Percentiles rank a stretch among this genome's conserved stretches.
phyloP scores from a whole-genome alignment of 139 green algal genomes.

The Haematococcus sp. region DNA sequence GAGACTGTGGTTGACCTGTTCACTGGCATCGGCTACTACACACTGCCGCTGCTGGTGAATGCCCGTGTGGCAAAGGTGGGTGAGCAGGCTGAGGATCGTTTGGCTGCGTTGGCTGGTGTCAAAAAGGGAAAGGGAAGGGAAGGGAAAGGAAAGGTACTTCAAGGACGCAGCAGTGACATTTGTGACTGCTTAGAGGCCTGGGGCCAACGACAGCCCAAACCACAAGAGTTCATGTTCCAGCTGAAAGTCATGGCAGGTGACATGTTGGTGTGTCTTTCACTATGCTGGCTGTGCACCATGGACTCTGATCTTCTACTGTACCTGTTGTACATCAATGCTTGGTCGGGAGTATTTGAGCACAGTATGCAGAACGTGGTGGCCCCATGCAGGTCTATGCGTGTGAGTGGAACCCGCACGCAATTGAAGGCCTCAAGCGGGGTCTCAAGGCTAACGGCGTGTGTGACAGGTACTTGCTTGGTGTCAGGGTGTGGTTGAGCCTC shows the following conservation, averaged over 20 bases:
- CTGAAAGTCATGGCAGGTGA: no score
- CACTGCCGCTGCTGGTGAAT: slow-evolving; percentile 60
- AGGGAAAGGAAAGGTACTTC: no score
- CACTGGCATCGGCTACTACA: slow-evolving; percentile 83
- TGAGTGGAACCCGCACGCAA: slow-evolving; percentile 76
- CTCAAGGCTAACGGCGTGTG: slow-evolving; percentile 51
- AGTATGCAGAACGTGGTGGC: no score
- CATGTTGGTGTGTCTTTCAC: no score
- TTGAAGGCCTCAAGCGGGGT: slow-evolving; percentile 53
- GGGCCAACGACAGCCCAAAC: no score
- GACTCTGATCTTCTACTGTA: no score
- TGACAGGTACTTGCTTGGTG: neutral
- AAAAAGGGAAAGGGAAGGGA: neutral
- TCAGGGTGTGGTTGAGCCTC: neutral
- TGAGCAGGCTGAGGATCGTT: neutral
- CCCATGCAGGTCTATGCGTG: slow-evolving; percentile 72
- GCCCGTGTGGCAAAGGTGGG: slow-evolving; percentile 17
- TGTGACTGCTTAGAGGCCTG: no score
- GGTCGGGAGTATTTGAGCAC: no score
- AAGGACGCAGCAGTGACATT: no score
- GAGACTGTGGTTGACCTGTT: slow-evolving; percentile 77
- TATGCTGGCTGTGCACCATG: no score
- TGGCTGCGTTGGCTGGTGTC: neutral
- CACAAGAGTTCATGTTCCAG: no score
- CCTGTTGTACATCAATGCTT: no score